phyloP scores from a whole-genome alignment of 139 green algal species.

The Diplosphaera chodatii region DNA sequence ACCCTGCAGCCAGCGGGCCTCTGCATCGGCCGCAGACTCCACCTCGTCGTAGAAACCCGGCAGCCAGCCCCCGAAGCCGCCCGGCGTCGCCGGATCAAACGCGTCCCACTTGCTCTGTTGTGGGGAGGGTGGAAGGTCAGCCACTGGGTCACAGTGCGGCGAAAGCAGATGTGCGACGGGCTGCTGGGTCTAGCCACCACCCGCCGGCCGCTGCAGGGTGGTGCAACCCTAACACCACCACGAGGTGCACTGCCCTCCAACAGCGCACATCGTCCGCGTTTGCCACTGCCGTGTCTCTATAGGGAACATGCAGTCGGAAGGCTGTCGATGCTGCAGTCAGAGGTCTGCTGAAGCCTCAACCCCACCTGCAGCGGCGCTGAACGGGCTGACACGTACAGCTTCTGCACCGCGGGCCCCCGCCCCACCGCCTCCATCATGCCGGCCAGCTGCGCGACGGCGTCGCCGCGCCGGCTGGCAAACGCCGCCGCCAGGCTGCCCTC shows the following conservation, averaged over 20 bases:
- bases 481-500: conserved; percentile 64
- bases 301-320: too few species aligned
- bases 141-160: too few species aligned
- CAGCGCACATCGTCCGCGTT: too few species aligned
- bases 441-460: conserved; percentile 29
- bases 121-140: too few species aligned
- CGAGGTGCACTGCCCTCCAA: too few species aligned
- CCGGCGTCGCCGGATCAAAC: conserved; percentile 15
- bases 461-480: conserved; percentile 39
- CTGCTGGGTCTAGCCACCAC: too few species aligned
- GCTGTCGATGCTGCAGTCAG: too few species aligned
- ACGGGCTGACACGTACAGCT: conserved; percentile 52
- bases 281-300: too few species aligned
- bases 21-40: conserved; percentile 34
- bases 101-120: conserved; percentile 40
- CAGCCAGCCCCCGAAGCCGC: conserved; percentile 47
- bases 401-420: conserved; percentile 44
- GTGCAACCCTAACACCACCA: too few species aligned
- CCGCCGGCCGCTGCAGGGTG: too few species aligned
- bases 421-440: conserved; percentile 51
- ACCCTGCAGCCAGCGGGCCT: conserved; percentile 49
- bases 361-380: conserved; percentile 29
- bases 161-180: too few species aligned
- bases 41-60: conserved; percentile 62
- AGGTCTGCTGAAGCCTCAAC: not conserved